Evolutionary conservation across 23 red algal genomes (phyloP).

Genomic region (Pyropia yezoensis): DNA sequence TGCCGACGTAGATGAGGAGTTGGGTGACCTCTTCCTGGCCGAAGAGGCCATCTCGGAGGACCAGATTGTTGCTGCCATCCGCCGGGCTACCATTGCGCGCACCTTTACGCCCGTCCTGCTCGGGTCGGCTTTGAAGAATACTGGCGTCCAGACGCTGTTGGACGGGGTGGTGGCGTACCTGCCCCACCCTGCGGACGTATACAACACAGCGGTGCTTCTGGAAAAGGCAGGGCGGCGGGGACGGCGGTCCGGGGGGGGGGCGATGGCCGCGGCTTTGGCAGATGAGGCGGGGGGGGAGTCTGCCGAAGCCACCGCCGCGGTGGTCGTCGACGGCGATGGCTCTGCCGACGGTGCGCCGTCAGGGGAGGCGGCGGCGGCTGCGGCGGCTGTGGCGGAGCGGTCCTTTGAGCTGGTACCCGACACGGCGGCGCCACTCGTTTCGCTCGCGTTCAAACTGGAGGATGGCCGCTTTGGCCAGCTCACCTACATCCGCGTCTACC

Average conservation of each 20-base stretch:
- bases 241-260: no score
- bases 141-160: conserved; percentile 88
- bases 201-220: conserved; percentile 39
- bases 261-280: no score
- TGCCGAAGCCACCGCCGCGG: conserved; percentile 1
- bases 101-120: conserved; percentile 75
- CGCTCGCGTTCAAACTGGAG: conserved; percentile 95
- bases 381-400: conserved; percentile 22
- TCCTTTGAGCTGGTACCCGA: conserved; percentile 33
- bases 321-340: background rate
- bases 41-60: conserved; percentile 61
- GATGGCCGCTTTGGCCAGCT: conserved; percentile 95
- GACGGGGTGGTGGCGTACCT: conserved; percentile 88
- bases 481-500: conserved; percentile 93
- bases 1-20: conserved; percentile 85
- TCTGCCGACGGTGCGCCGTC: conserved; percentile 1
- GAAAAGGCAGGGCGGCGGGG: conserved; percentile 3
- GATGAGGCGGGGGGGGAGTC: background rate
- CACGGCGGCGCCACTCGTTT: conserved; percentile 48
- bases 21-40: conserved; percentile 76
- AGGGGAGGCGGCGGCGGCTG: conserved; percentile 5
- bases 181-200: conserved; percentile 71
- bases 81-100: conserved; percentile 71
- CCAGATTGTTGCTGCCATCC: conserved; percentile 68
- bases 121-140: conserved; percentile 89